Evolutionary conservation across 495 filamentous ascomycete species (phyloP).

Genomic region (Mytilinidion resinicola): DNA sequence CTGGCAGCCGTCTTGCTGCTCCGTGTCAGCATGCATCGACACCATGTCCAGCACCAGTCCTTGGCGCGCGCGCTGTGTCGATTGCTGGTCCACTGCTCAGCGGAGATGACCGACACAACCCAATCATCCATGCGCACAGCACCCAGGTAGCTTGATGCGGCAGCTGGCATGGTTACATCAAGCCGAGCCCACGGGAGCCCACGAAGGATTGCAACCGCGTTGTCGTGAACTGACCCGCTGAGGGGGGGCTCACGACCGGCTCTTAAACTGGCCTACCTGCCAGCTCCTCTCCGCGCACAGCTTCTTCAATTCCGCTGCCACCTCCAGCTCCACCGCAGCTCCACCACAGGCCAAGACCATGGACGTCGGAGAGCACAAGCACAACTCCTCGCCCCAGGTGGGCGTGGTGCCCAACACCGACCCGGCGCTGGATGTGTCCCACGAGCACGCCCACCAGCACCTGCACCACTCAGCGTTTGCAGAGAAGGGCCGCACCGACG

Average conservation of each 20-base stretch:
- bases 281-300: background rate
- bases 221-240: background rate
- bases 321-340: too few species aligned
- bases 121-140: conserved; percentile 11
- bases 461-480: conserved; percentile 45
- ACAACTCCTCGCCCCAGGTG: conserved; percentile 34
- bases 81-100: too few species aligned
- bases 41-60: too few species aligned
- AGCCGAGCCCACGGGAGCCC: background rate
- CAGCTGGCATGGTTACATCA: conserved; percentile 18
- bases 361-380: conserved; percentile 20
- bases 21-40: too few species aligned
- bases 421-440: conserved; percentile 38
- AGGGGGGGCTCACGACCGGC: too few species aligned
- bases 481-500: conserved; percentile 40
- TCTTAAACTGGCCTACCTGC: too few species aligned
- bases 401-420: conserved; percentile 35
- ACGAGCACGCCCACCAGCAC: conserved; percentile 49
- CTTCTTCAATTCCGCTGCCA: too few species aligned
- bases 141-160: conserved; percentile 12
- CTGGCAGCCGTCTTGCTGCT: too few species aligned
- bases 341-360: background rate
- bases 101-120: conserved; percentile 22
- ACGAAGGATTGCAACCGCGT: background rate
- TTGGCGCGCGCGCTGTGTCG: too few species aligned